Conservation (phyloP, 2,329 filamentous ascomycete genomes). For the Ascochyta lentis region DNA sequence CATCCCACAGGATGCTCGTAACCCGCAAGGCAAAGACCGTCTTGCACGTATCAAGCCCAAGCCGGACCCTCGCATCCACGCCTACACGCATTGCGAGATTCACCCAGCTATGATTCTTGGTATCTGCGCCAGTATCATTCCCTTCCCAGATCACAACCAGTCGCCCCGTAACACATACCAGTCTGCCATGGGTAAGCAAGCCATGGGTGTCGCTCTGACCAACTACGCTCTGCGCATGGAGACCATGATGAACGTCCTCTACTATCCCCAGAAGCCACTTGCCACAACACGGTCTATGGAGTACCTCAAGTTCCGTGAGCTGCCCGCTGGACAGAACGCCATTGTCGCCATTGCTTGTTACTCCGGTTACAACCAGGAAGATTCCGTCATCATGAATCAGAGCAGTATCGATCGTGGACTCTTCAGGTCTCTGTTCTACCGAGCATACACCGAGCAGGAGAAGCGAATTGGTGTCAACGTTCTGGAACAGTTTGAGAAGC, state of each 20-base stretch:
- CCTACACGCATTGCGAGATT: conserved; percentile 98
- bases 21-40: conserved; percentile 72
- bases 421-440: conserved; percentile 97
- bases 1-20: conserved; percentile 35
- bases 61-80: conserved; percentile 85
- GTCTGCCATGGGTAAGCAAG: conserved; percentile 99
- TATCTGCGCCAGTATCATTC: conserved; percentile 98
- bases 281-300: conserved; percentile 98
- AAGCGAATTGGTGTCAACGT: conserved; percentile 94
- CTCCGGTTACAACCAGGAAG: conserved; percentile 99
- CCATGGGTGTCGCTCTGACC: conserved; percentile 98
- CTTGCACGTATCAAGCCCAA: conserved; percentile 88
- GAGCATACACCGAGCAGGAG: conserved; percentile 95
- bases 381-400: conserved; percentile 99
- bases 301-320: conserved; percentile 95
- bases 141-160: conserved; percentile 99
- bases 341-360: conserved; percentile 98
- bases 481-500: conserved; percentile 95
- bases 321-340: conserved; percentile 95
- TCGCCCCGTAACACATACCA: conserved; percentile 99
- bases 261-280: conserved; percentile 97
- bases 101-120: conserved; percentile 99
- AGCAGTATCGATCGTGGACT: conserved; percentile 97
- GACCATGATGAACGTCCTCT: conserved; percentile 98
- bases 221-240: conserved; percentile 98